These are phyloP conservation scores for Leptosphaerulina australis DNA, from an alignment of 2,329 filamentous ascomycete species.

Conservation along the genomic window DNA sequence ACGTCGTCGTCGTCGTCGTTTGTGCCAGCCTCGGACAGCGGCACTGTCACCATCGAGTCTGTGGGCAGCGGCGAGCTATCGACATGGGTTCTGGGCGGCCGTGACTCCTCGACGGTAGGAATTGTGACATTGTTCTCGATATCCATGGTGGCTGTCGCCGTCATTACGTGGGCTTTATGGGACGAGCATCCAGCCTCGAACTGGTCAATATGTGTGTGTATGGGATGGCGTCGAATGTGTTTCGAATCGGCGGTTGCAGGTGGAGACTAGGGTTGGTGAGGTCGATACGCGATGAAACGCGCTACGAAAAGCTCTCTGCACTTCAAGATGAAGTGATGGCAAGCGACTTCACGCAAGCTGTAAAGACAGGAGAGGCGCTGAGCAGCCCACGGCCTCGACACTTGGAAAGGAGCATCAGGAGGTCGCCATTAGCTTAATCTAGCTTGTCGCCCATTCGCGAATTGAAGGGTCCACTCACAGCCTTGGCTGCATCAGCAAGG, in stretches of 20 bases:
- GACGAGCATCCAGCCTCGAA: conserved; percentile 18
- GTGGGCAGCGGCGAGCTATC: conserved; percentile 49
- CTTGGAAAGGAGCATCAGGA: conserved; percentile 22
- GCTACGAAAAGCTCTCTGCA: conserved; percentile 11
- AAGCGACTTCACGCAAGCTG: conserved; percentile 7
- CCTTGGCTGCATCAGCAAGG: conserved; percentile 17
- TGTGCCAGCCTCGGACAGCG: conserved; percentile 67
- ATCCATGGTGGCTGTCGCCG: conserved; percentile 30
- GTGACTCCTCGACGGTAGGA: conserved; percentile 22
- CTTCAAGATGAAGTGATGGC: conserved; percentile 7
- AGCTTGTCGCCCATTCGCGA: conserved; percentile 18
- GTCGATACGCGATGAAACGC: conserved; percentile 18
- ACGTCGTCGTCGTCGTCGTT: conserved; percentile 37
- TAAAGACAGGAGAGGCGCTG: conserved; percentile 15
- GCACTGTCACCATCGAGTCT: conserved; percentile 79
- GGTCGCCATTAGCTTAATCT: conserved; percentile 20
- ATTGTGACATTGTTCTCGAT: conserved; percentile 8
- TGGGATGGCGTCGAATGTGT: conserved; percentile 13
- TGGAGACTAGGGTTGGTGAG: conserved; percentile 11
- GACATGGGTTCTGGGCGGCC: conserved; percentile 35
- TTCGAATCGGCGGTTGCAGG: conserved; percentile 15
- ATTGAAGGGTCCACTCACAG: conserved; percentile 20
- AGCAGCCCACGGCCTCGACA: conserved; percentile 14
- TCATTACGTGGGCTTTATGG: conserved; percentile 21
- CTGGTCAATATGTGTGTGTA: conserved; percentile 2